Evolutionary conservation across 805 yeast species (phyloP).

Genomic region (Barnettozyma siamensis): DNA sequence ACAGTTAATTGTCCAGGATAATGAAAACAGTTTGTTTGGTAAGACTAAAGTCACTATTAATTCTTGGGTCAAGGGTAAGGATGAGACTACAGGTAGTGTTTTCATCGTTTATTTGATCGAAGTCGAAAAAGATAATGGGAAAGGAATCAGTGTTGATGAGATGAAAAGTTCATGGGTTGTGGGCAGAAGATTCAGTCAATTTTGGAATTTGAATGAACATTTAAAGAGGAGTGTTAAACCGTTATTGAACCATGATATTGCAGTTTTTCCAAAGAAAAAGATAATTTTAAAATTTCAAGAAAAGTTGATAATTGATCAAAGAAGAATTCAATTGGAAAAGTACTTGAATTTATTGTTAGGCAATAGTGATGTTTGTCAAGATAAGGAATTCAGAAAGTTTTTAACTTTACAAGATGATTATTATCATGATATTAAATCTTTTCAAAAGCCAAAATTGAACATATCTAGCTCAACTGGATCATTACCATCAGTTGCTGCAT

Average conservation of each 20-base stretch:
- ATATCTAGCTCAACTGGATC: conserved; percentile 1
- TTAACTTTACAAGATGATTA: conserved; percentile 40
- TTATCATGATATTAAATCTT: no score
- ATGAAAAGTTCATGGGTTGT: conserved; percentile 71
- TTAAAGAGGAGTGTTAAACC: conserved; percentile 47
- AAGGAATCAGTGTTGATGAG: conserved; percentile 23
- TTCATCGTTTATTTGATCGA: conserved; percentile 71
- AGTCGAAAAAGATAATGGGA: conserved; percentile 46
- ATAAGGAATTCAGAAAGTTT: conserved; percentile 67
- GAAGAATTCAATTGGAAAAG: conserved; percentile 54
- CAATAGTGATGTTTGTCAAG: conserved; percentile 67
- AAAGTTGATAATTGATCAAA: conserved; percentile 52
- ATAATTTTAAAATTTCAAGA: conserved; percentile 70
- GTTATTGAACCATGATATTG: conserved; percentile 33
- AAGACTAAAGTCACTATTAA: conserved; percentile 49
- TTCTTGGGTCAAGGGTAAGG: conserved; percentile 45
- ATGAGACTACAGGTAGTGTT: conserved; percentile 42
- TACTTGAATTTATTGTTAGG: conserved; percentile 54
- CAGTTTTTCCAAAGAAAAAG: conserved; percentile 50
- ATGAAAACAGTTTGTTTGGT: conserved; percentile 69
- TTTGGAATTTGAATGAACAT: conserved; percentile 63
- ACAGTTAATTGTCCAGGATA: conserved; percentile 78
- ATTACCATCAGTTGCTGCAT: not conserved
- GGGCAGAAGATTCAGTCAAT: conserved; percentile 86
- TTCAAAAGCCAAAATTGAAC: not conserved